A percentile compares a stretch with the other conserved stretches of the same genome.
Evolutionary conservation across 345 rosid species (phyloP).

Genomic region (Raphanus raphanistrum): DNA sequence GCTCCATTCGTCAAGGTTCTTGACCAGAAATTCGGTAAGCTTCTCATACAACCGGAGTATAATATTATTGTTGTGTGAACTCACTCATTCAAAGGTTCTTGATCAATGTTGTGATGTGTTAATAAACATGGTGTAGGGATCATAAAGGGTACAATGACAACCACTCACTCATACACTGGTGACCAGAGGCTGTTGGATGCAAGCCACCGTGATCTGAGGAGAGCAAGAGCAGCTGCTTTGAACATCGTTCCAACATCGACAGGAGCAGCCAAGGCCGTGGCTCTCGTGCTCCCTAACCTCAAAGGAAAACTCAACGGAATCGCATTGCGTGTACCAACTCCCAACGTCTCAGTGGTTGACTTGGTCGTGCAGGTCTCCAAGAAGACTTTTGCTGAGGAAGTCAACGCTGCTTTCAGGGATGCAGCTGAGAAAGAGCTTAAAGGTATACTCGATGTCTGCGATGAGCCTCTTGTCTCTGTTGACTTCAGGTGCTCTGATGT

Average conservation of each 20-base stretch:
- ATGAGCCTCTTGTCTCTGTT: slow-evolving; percentile 95
- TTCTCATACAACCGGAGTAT: not conserved
- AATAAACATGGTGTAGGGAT: slow-evolving; percentile 55
- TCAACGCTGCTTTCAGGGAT: slow-evolving; percentile 90
- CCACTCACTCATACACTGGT: slow-evolving; percentile 98
- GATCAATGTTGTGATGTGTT: slow-evolving; percentile 2
- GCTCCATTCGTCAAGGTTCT: slow-evolving; percentile 99
- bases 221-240: slow-evolving; percentile 97
- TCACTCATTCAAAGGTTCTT: not conserved
- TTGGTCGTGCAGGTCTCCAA: slow-evolving; percentile 92
- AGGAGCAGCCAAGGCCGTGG: slow-evolving; percentile 99
- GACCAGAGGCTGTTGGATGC: slow-evolving; percentile 96
- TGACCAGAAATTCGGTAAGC: slow-evolving; percentile 90
- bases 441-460: slow-evolving; percentile 88
- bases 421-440: slow-evolving; percentile 79
- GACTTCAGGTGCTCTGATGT: slow-evolving; percentile 97
- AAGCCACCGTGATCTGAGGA: slow-evolving; percentile 94
- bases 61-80: not conserved
- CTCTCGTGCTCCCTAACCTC: slow-evolving; percentile 88
- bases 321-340: slow-evolving; percentile 97
- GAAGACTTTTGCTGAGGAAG: slow-evolving; percentile 97
- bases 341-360: slow-evolving; percentile 96
- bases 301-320: slow-evolving; percentile 97
- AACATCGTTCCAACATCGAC: slow-evolving; percentile 98
- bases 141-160: slow-evolving; percentile 99